phyloP scores from a whole-genome alignment of 495 filamentous ascomycete genomes.

The Endocarpon pusillum region DNA sequence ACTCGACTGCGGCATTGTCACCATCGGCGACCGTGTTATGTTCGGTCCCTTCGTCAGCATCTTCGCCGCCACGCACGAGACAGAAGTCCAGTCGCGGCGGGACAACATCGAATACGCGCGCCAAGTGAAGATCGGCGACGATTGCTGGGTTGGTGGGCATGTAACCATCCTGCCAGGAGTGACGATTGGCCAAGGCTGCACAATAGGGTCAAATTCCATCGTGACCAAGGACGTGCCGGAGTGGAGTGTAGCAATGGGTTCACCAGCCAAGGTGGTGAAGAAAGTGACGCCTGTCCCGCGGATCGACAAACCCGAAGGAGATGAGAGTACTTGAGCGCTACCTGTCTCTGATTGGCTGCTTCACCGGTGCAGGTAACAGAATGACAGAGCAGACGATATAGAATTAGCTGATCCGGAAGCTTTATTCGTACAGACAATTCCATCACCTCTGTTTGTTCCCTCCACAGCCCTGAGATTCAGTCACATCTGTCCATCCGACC shows the following conservation, averaged over 20 bases:
- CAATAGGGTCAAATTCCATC: constrained; percentile 27
- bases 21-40: constrained; percentile 24
- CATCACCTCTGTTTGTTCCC: too few species aligned
- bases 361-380: too few species aligned
- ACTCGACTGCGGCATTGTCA: constrained; percentile 27
- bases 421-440: too few species aligned
- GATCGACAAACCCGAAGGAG: too few species aligned
- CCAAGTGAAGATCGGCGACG: constrained; percentile 23
- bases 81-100: constrained; percentile 20
- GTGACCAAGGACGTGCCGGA: constrained; percentile 24
- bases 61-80: constrained; percentile 28
- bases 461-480: too few species aligned
- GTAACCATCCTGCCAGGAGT: constrained; percentile 28
- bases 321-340: too few species aligned
- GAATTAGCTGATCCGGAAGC: too few species aligned
- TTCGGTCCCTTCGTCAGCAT: constrained; percentile 29
- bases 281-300: constrained; percentile 17
- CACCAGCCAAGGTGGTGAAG: constrained; percentile 22
- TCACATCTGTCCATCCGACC: too few species aligned
- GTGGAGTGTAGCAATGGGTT: constrained; percentile 22
- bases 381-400: too few species aligned
- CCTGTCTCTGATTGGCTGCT: too few species aligned
- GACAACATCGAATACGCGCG: constrained; percentile 21
- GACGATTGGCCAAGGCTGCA: constrained; percentile 26
- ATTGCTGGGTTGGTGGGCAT: constrained; percentile 30